phyloP scores from a whole-genome alignment of 768 basidiomycete genomes.

The Coprinopsis cinerea region DNA sequence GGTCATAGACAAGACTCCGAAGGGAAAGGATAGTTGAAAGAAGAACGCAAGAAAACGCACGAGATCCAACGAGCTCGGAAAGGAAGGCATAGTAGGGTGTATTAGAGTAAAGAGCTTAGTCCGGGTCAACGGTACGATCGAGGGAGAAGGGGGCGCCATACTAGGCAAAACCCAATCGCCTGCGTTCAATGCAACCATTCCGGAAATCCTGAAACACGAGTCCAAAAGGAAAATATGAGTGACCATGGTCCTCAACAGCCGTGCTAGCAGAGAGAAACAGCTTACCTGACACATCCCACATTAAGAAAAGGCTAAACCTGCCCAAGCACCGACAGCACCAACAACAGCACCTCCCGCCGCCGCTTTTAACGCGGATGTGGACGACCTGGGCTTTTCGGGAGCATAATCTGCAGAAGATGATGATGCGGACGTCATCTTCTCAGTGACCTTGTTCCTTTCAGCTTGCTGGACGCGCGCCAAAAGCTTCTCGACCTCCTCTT shows the following conservation, averaged over 20 bases:
- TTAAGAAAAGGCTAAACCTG: slow-evolving; percentile 46
- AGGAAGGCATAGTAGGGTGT: neutral
- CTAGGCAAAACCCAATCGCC: too few species aligned
- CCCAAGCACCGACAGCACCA: slow-evolving; percentile 56
- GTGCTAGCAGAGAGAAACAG: neutral
- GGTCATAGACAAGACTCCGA: neutral
- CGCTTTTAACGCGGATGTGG: slow-evolving; percentile 25
- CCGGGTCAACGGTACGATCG: too few species aligned
- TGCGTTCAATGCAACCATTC: too few species aligned
- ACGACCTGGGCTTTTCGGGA: slow-evolving; percentile 4
- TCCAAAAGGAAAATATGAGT: neutral
- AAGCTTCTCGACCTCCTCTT: slow-evolving; percentile 38
- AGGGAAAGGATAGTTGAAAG: neutral
- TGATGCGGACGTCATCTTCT: slow-evolving; percentile 18
- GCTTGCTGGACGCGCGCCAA: slow-evolving; percentile 24
- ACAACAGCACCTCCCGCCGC: slow-evolving; percentile 55
- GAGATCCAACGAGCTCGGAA: neutral
- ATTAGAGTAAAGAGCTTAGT: too few species aligned
- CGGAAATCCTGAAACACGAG: slow-evolving; percentile 1
- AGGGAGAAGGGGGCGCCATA: too few species aligned
- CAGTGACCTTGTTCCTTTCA: slow-evolving; percentile 14
- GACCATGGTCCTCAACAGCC: neutral
- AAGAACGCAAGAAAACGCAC: neutral
- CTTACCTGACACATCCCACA: neutral
- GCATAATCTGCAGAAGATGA: slow-evolving; percentile 9